Base-by-base conservation (phyloP, 2,329 filamentous ascomycete species). In the Arthrobotrys megalospora region DNA sequence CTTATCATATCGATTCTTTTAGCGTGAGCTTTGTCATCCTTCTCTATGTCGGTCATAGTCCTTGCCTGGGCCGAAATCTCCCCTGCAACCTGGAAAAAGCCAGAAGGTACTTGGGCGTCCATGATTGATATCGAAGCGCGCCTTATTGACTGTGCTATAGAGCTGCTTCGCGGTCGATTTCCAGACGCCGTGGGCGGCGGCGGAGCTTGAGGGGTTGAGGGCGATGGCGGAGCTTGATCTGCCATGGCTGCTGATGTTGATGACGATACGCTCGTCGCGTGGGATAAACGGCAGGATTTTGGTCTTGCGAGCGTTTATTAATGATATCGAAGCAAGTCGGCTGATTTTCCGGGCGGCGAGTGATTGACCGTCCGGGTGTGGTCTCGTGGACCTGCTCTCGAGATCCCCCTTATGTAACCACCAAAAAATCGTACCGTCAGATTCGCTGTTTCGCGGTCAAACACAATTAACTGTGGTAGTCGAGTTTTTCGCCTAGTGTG, bases 31-130 rank as follows among this genome's bases (percentile, higher is more conserved):
- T 65, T 52, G 45, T 79, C 64, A 50, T 79, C 73, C 28, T 71
- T 62, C 36, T 75, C 52, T n/a, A 79, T 48, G 45, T 81, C 82
- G 5, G 63, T 70, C 36, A 58, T 34, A 8, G 78, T 71, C 14
- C 71, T 70, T 11, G 64, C 53, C 24, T 80, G 73, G 76, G 48
- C 80, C 21, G 60, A 80, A 80, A 50, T 80, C 80, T 58, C 82
- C 80, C 73, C 73, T 43, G 66, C 73, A 21, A 71, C 73, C 52
- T 77, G 73, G 52, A 77, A 77, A 24, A 77, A 77, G 6, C 73
- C 73, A 3, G 73, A 77, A 3, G 73, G 73, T 5, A 77, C 21
- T 21, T 47, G 73, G 11, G 73, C 73, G 10, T 77, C 73, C 66
- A 77, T 71, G 38, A 77, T 43, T 50, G 73, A 71, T 45, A 77